Evolutionary conservation across 1,139 yeast genomes (phyloP).

Genomic region (Meyerozyma smithsonii): DNA sequence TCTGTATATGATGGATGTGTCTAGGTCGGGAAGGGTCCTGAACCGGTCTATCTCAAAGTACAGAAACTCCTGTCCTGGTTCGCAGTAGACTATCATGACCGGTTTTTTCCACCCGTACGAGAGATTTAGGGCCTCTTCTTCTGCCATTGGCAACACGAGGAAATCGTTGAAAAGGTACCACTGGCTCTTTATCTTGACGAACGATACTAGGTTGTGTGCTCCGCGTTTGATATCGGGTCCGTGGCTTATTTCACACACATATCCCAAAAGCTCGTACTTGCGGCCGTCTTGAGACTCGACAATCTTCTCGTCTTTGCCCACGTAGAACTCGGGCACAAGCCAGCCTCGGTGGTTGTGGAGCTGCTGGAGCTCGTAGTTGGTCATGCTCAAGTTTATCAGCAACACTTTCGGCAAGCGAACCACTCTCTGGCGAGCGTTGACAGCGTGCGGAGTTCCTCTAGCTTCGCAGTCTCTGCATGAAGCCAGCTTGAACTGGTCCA

Average conservation of each 20-base stretch:
- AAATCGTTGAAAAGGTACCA: slow-evolving; percentile 95
- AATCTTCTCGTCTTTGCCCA: slow-evolving; percentile 23
- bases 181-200: slow-evolving; percentile 45
- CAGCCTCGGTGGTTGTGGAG: slow-evolving; percentile 44
- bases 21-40: slow-evolving; percentile 28
- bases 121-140: slow-evolving; percentile 68
- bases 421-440: slow-evolving; percentile 49
- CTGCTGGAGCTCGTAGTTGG: slow-evolving; percentile 42
- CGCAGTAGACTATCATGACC: slow-evolving; percentile 59
- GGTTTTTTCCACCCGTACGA: slow-evolving; percentile 81
- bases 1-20: slow-evolving; percentile 63
- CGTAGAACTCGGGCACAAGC: slow-evolving; percentile 58
- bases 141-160: slow-evolving; percentile 72
- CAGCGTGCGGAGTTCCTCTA: slow-evolving; percentile 32
- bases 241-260: slow-evolving; percentile 63
- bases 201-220: slow-evolving; percentile 56
- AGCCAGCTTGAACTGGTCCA: slow-evolving; percentile 48
- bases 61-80: slow-evolving; percentile 17
- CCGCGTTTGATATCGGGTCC: slow-evolving; percentile 44
- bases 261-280: slow-evolving; percentile 60
- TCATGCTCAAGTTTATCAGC: slow-evolving; percentile 54
- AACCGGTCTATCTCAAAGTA: slow-evolving; percentile 21
- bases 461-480: slow-evolving; percentile 25
- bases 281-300: slow-evolving; percentile 32
- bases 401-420: slow-evolving; percentile 62